These are phyloP conservation scores for Quambalaria eucalypti DNA, from an alignment of 1,284 basidiomycete species.

Conservation along the genomic window DNA sequence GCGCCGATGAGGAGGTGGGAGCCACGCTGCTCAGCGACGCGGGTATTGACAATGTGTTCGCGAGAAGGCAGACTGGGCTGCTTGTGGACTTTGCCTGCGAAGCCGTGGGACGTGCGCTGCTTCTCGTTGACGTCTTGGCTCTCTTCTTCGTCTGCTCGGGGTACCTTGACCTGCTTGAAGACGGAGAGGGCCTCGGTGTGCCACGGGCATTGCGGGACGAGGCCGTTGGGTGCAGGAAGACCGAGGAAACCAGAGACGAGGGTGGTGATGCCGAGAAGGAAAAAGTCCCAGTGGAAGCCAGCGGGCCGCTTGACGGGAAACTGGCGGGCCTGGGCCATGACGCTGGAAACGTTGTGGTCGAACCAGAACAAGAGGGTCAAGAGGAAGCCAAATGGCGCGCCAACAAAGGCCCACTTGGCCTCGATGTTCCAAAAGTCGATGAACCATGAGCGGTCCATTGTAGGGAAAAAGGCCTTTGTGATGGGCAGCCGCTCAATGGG, in stretches of 20 bases:
- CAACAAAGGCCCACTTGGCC: slow-evolving; percentile 77
- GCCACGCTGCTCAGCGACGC: slow-evolving; percentile 41
- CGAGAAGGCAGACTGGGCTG: background rate
- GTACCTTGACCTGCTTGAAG: slow-evolving; percentile 53
- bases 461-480: slow-evolving; percentile 52
- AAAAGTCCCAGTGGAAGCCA: slow-evolving; percentile 68
- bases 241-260: slow-evolving; percentile 84
- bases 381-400: slow-evolving; percentile 56
- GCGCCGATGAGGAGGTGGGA: slow-evolving; percentile 42
- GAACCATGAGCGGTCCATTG: slow-evolving; percentile 69
- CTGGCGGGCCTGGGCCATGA: slow-evolving; percentile 85
- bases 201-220: slow-evolving; percentile 88
- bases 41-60: slow-evolving; percentile 26
- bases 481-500: slow-evolving; percentile 39
- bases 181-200: slow-evolving; percentile 79
- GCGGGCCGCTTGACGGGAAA: slow-evolving; percentile 85
- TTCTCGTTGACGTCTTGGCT: background rate
- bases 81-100: background rate
- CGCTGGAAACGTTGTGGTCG: slow-evolving; percentile 60
- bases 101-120: background rate
- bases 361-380: slow-evolving; percentile 45
- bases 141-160: slow-evolving; percentile 11
- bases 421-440: slow-evolving; percentile 85
- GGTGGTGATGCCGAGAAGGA: slow-evolving; percentile 81
- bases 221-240: slow-evolving; percentile 81